A percentile compares a stretch with the other conserved stretches of the same genome.
phyloP scores from a whole-genome alignment of 2,329 filamentous ascomycete genomes.

The Talaromyces funiculosus region DNA sequence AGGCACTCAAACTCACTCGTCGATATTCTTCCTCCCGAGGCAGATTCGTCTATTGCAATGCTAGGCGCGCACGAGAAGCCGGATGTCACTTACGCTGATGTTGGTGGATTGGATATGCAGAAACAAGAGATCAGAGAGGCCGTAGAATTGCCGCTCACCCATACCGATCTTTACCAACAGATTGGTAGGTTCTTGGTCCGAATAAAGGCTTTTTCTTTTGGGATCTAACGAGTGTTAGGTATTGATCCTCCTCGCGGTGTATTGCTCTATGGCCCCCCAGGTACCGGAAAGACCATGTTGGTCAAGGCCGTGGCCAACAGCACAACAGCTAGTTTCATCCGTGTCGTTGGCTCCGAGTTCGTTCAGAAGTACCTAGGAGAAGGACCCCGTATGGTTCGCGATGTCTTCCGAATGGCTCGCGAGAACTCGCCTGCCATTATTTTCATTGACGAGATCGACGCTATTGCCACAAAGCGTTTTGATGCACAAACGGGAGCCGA shows the following conservation, averaged over 20 bases:
- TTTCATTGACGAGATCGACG: constrained; percentile 99
- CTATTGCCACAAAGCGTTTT: constrained; percentile 98
- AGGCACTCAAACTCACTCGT: constrained; percentile 97
- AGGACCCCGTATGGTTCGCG: constrained; percentile 95
- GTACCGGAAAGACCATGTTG: constrained; percentile 94
- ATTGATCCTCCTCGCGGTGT: constrained; percentile 97
- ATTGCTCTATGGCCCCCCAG: constrained; percentile 89
- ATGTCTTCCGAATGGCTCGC: constrained; percentile 97
- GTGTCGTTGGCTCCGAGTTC: constrained; percentile 95
- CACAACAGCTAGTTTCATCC: constrained; percentile 96
- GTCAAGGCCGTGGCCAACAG: constrained; percentile 98
- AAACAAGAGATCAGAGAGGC: constrained; percentile 99
- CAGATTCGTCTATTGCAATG: constrained; percentile 98
- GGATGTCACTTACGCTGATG: constrained; percentile 95
- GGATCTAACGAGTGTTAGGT: constrained; percentile 34
- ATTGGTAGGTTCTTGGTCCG: constrained; percentile 56
- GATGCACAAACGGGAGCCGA: constrained; percentile 97
- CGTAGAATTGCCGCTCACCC: constrained; percentile 90
- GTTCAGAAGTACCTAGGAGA: constrained; percentile 98
- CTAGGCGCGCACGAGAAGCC: constrained; percentile 94
- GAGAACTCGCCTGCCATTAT: constrained; percentile 98
- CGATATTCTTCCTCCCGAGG: constrained; percentile 97
- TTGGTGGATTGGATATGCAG: constrained; percentile 97
- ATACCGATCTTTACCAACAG: constrained; percentile 98
- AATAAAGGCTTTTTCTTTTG: neutral